Conservation (phyloP, 2,329 filamentous ascomycete species). For the Cytospora piceae region DNA sequence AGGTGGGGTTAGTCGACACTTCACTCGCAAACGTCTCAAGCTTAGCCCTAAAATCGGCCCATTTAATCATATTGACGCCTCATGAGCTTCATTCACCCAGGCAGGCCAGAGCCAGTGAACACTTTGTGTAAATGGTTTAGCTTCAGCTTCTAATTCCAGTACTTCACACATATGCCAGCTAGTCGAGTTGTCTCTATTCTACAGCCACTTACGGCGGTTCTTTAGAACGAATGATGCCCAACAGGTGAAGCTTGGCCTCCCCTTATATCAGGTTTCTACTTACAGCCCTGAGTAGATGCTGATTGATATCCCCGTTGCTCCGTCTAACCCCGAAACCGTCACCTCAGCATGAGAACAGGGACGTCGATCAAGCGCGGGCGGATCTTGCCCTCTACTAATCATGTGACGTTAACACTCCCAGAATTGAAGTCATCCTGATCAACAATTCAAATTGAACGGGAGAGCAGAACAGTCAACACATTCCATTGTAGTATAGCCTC, state of each 20-base stretch:
- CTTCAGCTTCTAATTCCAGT: too few species aligned
- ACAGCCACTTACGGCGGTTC: too few species aligned
- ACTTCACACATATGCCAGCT: too few species aligned
- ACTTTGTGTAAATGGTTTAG: too few species aligned
- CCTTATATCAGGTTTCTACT: too few species aligned
- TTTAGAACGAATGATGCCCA: too few species aligned
- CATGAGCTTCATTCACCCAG: conserved; percentile 15
- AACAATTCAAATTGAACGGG: background rate
- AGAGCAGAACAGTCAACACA: background rate
- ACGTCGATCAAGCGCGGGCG: background rate
- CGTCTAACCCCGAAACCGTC: background rate
- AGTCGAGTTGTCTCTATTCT: too few species aligned
- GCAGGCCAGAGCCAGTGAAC: too few species aligned
- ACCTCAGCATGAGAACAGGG: background rate
- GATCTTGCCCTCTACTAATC: background rate
- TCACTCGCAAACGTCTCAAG: conserved; percentile 23
- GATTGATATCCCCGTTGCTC: background rate
- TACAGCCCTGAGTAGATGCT: too few species aligned
- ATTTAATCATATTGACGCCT: conserved; percentile 2
- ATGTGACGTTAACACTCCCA: background rate
- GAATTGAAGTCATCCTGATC: background rate
- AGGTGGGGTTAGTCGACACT: conserved; percentile 9
- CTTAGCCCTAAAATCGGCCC: conserved; percentile 26
- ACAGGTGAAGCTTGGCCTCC: too few species aligned
- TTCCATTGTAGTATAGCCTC: background rate